These are phyloP conservation scores for Fusarium liriodendri DNA, from an alignment of 2,329 filamentous ascomycete species.

Conservation along the genomic window DNA sequence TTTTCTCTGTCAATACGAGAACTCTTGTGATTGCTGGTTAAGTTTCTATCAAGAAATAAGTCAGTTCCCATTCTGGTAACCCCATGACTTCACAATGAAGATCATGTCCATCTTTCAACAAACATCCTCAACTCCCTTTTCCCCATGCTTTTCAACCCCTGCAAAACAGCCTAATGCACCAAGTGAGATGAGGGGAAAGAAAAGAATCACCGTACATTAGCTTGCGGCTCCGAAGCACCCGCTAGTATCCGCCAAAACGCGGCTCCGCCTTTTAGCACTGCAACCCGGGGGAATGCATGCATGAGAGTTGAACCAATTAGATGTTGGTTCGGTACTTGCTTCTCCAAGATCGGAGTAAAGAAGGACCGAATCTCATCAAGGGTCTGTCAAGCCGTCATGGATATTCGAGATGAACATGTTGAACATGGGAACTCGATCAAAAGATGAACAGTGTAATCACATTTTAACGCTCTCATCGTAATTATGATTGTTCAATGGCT, in stretches of 20 bases:
- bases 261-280: constrained; percentile 40
- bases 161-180: constrained; percentile 4
- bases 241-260: constrained; percentile 40
- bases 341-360: constrained; percentile 15
- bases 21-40: not conserved
- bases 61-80: not conserved
- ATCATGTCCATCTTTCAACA: not conserved
- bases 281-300: not conserved
- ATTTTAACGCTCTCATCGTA: constrained; percentile 11
- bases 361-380: not conserved
- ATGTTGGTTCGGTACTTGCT: constrained; percentile 4
- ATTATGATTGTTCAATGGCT: not conserved
- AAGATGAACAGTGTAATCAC: constrained; percentile 15
- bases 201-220: constrained; percentile 4
- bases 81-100: not conserved
- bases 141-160: constrained; percentile 11
- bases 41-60: not conserved
- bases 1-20: not conserved
- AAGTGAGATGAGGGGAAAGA: constrained; percentile 34
- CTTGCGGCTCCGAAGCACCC: constrained; percentile 40
- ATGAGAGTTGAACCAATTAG: not conserved
- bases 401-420: constrained; percentile 12
- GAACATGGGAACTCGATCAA: constrained; percentile 6
- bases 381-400: constrained; percentile 27
- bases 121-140: constrained; percentile 10